Evolutionary conservation across 495 filamentous ascomycete genomes (phyloP).

Genomic region (Hyaloscypha finlandica): DNA sequence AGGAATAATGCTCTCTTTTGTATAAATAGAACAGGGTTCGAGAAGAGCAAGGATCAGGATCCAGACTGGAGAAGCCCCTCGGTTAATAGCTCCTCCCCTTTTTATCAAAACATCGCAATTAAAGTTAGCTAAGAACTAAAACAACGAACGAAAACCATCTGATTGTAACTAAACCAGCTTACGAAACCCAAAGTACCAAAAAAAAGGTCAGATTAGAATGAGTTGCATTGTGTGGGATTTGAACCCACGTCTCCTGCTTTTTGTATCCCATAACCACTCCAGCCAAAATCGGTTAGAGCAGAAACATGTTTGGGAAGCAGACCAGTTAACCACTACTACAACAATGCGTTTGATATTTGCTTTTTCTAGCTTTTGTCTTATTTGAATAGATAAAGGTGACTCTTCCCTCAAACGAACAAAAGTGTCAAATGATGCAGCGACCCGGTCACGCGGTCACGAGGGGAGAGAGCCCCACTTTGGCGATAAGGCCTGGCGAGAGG

Average conservation of each 20-base stretch:
- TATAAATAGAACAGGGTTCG: too few species aligned
- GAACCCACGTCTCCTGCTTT: slow-evolving; percentile 32
- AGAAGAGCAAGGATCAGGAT: too few species aligned
- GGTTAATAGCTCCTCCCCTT: too few species aligned
- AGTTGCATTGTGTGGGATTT: slow-evolving; percentile 7
- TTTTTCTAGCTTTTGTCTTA: slow-evolving; percentile 2
- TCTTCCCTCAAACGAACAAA: neutral
- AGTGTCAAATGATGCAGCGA: too few species aligned
- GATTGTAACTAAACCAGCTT: too few species aligned
- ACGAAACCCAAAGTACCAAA: too few species aligned
- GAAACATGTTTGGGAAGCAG: slow-evolving; percentile 28
- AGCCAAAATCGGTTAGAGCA: neutral
- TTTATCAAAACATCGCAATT: too few species aligned
- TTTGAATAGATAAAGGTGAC: slow-evolving; percentile 6
- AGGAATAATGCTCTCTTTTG: too few species aligned
- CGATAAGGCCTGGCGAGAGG: neutral
- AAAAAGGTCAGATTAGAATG: too few species aligned
- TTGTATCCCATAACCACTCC: neutral
- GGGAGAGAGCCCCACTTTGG: neutral
- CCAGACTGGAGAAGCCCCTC: too few species aligned
- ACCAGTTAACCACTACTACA: slow-evolving; percentile 35
- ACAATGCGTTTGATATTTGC: slow-evolving; percentile 5
- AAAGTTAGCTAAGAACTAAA: too few species aligned
- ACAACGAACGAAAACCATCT: too few species aligned
- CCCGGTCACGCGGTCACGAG: neutral